phyloP scores from a whole-genome alignment of 208 protist genomes.

The Acanthamoeba royreba region DNA sequence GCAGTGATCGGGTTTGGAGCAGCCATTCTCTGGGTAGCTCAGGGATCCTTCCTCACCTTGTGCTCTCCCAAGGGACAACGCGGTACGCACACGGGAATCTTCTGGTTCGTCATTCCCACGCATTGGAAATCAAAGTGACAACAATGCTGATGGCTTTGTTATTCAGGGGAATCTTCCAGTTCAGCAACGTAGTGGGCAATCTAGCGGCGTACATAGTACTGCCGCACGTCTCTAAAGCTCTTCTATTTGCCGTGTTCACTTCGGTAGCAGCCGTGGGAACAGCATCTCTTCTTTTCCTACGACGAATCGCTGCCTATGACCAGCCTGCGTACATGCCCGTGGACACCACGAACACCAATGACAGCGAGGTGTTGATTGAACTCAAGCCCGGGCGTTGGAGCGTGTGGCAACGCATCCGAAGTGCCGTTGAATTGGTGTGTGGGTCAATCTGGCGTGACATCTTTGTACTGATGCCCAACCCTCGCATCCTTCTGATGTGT shows the following conservation, averaged over 20 bases:
- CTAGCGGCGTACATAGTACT: slow-evolving; percentile 43
- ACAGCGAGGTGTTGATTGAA: not conserved
- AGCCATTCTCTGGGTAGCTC: slow-evolving; percentile 49
- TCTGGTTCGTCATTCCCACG: too few relatives aligned
- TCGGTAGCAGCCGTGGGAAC: not conserved
- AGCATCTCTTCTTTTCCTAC: not conserved
- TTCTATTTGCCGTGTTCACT: slow-evolving; percentile 27
- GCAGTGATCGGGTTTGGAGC: slow-evolving; percentile 45
- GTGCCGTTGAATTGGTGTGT: not conserved
- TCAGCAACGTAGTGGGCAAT: slow-evolving; percentile 46
- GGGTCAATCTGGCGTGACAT: not conserved
- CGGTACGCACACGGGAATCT: slow-evolving; percentile 37
- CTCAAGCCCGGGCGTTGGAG: not conserved
- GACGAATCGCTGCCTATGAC: not conserved
- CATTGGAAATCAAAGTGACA: too few relatives aligned
- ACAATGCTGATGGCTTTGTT: not conserved
- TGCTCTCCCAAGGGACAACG: not conserved
- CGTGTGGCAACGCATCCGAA: not conserved
- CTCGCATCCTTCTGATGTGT: not conserved
- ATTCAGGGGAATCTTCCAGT: slow-evolving; percentile 50
- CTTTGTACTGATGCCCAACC: not conserved
- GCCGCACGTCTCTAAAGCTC: not conserved
- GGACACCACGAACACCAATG: not conserved
- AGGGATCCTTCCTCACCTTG: slow-evolving; percentile 36
- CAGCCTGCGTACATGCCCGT: not conserved